A percentile compares a stretch with the other conserved stretches of the same genome.
Conservation (phyloP, 257 asterid species). For the Apocynum venetum region DNA sequence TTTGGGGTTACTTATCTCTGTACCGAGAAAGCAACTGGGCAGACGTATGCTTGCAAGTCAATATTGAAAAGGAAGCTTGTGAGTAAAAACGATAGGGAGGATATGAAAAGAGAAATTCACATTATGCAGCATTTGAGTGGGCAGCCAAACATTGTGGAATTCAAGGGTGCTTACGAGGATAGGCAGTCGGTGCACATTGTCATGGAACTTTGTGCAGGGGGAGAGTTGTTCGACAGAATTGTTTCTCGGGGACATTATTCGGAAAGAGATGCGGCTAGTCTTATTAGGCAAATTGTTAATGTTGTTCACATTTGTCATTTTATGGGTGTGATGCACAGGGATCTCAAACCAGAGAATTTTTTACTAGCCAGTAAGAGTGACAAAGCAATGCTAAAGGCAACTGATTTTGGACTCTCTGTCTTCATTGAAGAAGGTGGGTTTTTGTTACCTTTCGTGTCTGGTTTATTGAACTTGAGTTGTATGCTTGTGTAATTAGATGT, state of each 20-base stretch:
- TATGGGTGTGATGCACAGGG: constrained; percentile 91
- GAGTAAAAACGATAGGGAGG: constrained; percentile 67
- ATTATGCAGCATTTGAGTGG: constrained; percentile 87
- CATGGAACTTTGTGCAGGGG: constrained; percentile 86
- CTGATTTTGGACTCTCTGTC: constrained; percentile 87
- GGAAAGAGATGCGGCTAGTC: constrained; percentile 68
- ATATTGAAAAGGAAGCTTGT: constrained; percentile 75
- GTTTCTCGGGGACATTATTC: constrained; percentile 84
- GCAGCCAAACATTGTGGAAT: constrained; percentile 78
- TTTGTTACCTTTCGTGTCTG: constrained; percentile 2
- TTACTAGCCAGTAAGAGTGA: constrained; percentile 68
- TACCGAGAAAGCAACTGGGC: constrained; percentile 50
- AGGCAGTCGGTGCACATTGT: constrained; percentile 66
- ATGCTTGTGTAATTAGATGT: neutral
- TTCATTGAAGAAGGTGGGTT: constrained; percentile 74
- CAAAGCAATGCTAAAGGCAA: constrained; percentile 65
- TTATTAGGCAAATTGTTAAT: constrained; percentile 76
- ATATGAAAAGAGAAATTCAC: constrained; percentile 74
- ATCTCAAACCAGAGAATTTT: constrained; percentile 91
- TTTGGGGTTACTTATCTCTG: constrained; percentile 71
- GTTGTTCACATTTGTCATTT: constrained; percentile 85
- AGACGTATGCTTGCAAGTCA: constrained; percentile 66
- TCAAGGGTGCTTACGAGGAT: constrained; percentile 80
- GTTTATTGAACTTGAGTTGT: constrained; percentile 8
- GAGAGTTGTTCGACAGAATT: constrained; percentile 75